phyloP scores from a whole-genome alignment of 2,329 filamentous ascomycete species.

The Cladosporium cucumerinum region DNA sequence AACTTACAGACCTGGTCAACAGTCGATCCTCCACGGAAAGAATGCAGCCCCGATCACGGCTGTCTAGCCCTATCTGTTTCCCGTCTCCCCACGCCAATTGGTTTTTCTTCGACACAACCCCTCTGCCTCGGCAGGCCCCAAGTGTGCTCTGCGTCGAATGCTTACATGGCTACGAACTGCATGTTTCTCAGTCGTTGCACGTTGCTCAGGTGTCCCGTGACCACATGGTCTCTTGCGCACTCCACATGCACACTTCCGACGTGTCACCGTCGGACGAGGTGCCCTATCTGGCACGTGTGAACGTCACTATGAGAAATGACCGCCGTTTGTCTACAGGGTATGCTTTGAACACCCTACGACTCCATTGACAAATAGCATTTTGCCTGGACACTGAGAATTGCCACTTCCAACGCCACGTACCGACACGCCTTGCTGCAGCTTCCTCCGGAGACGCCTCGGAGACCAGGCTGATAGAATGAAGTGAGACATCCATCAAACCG shows the following conservation, averaged over 20 bases:
- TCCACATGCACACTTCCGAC: background rate
- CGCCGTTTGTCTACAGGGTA: background rate
- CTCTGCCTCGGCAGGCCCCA: background rate
- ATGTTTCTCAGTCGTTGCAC: background rate
- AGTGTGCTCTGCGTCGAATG: background rate
- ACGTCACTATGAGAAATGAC: background rate
- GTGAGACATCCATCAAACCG: background rate
- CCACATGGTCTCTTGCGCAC: background rate
- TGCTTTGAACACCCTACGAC: background rate
- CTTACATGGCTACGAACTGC: background rate
- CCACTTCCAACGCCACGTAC: background rate
- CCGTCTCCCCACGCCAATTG: background rate
- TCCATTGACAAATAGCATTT: background rate
- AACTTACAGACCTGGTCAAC: background rate
- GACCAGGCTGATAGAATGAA: background rate
- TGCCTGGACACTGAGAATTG: background rate
- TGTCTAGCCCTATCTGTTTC: background rate
- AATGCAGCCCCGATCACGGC: background rate
- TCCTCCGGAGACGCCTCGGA: background rate
- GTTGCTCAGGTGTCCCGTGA: background rate
- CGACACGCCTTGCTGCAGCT: background rate
- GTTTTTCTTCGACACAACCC: background rate
- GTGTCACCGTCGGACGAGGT: background rate
- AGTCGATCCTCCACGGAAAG: constrained; percentile 2
- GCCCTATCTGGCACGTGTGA: background rate